These are phyloP conservation scores for Aureobasidium pullulans DNA, from an alignment of 2,329 filamentous ascomycete species.

Conservation along the genomic window DNA sequence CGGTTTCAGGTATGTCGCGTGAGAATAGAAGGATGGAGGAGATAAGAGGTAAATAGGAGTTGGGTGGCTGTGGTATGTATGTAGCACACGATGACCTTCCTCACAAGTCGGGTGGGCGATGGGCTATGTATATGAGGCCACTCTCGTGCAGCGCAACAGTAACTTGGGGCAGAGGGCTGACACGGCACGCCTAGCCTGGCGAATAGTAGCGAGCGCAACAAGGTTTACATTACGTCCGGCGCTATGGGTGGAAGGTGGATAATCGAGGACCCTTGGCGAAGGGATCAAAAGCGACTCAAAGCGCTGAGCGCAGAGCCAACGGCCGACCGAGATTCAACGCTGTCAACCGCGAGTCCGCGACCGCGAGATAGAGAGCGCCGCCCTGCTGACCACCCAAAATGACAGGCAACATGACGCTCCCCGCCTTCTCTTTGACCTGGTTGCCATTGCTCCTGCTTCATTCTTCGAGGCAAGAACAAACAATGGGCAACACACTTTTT, in stretches of 20 bases:
- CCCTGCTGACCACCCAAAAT: constrained; percentile 3
- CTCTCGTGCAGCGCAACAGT: not conserved
- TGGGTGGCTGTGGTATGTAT: constrained; percentile 8
- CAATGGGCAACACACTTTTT: not conserved
- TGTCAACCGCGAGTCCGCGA: not conserved
- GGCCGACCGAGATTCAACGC: constrained; percentile 12
- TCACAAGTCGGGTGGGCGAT: constrained; percentile 4
- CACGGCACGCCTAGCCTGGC: constrained; percentile 12
- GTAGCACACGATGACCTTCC: constrained; percentile 13
- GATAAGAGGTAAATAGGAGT: constrained; percentile 10
- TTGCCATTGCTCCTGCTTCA: not conserved
- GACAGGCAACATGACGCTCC: not conserved
- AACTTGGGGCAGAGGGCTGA: constrained; percentile 11
- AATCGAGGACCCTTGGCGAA: constrained; percentile 10
- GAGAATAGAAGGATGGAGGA: not conserved
- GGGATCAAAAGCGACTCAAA: constrained; percentile 6
- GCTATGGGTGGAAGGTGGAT: constrained; percentile 7
- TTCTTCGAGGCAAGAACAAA: not conserved
- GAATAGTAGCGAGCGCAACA: not conserved
- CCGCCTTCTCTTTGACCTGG: not conserved
- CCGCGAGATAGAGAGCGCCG: not conserved
- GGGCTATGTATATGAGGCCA: constrained; percentile 12
- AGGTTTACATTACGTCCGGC: constrained; percentile 12
- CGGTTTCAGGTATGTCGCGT: constrained; percentile 9
- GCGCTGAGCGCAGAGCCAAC: constrained; percentile 3